phyloP scores from a whole-genome alignment of 2,329 filamentous ascomycete species.

The Monosporascus sp. region DNA sequence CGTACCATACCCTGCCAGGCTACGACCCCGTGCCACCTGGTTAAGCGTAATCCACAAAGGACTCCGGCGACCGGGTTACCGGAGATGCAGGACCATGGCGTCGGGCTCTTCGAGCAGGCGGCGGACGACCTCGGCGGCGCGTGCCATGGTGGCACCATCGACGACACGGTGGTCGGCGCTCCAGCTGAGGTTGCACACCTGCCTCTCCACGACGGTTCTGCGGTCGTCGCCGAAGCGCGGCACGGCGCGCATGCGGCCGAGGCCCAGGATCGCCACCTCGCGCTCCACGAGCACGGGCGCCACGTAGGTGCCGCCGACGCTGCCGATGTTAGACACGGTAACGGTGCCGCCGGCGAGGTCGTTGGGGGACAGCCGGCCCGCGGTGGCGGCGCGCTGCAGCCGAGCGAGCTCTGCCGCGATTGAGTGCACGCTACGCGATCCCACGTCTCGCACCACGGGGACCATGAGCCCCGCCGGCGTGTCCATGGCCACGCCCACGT shows the following conservation, averaged over 20 bases:
- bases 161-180: slow-evolving; percentile 91
- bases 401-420: slow-evolving; percentile 73
- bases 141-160: slow-evolving; percentile 90
- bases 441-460: slow-evolving; percentile 84
- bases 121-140: slow-evolving; percentile 78
- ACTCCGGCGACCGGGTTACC: slow-evolving; percentile 38
- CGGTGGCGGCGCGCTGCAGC: slow-evolving; percentile 65
- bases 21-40: too few species aligned
- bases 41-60: too few species aligned
- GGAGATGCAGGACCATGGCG: slow-evolving; percentile 76
- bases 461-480: slow-evolving; percentile 84
- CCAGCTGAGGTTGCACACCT: slow-evolving; percentile 91
- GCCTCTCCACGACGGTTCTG: slow-evolving; percentile 63
- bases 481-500: slow-evolving; percentile 95
- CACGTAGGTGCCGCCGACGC: slow-evolving; percentile 87
- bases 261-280: slow-evolving; percentile 86
- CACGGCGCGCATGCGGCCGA: slow-evolving; percentile 74
- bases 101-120: slow-evolving; percentile 78
- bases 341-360: slow-evolving; percentile 87
- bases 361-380: slow-evolving; percentile 66
- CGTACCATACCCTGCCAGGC: too few species aligned
- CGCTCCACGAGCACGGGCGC: slow-evolving; percentile 85
- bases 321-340: slow-evolving; percentile 94
- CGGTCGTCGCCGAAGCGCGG: slow-evolving; percentile 67
- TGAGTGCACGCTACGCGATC: slow-evolving; percentile 66